phyloP scores from a whole-genome alignment of 2,329 filamentous ascomycete species.

The Sphaceloma murrayae region DNA sequence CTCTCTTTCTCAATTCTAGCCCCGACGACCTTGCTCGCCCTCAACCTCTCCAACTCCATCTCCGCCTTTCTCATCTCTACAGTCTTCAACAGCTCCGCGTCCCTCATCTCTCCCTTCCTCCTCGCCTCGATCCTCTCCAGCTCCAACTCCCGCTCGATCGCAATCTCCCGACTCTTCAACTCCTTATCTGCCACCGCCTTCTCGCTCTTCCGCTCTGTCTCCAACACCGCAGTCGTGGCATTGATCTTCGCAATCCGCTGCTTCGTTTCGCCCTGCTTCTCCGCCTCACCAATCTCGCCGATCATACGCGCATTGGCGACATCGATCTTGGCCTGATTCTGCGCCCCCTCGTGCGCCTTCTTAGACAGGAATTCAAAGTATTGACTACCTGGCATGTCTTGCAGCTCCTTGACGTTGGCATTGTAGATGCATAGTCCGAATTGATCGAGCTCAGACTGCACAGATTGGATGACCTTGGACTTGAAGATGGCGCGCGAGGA shows the following conservation, averaged over 20 bases:
- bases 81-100: conserved; percentile 69
- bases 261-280: conserved; percentile 70
- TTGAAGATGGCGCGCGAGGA: conserved; percentile 69
- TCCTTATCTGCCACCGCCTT: conserved; percentile 69
- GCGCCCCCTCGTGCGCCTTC: conserved; percentile 77
- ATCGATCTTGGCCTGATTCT: conserved; percentile 63
- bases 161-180: conserved; percentile 61
- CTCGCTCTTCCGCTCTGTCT: conserved; percentile 75
- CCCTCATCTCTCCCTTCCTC: conserved; percentile 62
- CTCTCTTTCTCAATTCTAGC: conserved; percentile 61
- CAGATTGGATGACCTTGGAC: conserved; percentile 52
- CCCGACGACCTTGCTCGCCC: conserved; percentile 69
- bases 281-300: conserved; percentile 66
- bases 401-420: conserved; percentile 76
- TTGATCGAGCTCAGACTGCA: conserved; percentile 68
- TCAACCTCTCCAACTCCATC: conserved; percentile 70
- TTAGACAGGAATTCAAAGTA: conserved; percentile 75
- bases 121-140: conserved; percentile 65
- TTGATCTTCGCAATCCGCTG: conserved; percentile 83
- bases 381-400: conserved; percentile 69
- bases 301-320: conserved; percentile 50
- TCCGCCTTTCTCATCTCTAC: conserved; percentile 69
- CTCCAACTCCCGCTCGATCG: conserved; percentile 63
- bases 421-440: conserved; percentile 62
- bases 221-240: conserved; percentile 72